phyloP scores from a whole-genome alignment of 2,329 filamentous ascomycete species.

The Ambrosiella cleistominuta region DNA sequence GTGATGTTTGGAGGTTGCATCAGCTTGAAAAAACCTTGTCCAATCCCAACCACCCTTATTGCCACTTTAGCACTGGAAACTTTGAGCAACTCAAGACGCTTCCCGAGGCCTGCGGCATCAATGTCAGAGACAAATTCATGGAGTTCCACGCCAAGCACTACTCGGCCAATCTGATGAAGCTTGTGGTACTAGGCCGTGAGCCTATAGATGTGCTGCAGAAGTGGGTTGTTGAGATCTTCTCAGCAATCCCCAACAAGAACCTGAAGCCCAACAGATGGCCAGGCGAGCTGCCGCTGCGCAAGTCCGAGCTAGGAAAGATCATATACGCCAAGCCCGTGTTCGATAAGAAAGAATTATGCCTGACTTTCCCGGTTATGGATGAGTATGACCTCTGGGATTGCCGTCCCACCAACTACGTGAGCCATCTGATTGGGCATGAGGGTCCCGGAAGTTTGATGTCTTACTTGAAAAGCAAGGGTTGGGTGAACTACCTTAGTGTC shows the following conservation, averaged over 20 bases:
- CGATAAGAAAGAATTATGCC: constrained; percentile 62
- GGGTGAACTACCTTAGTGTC: constrained; percentile 69
- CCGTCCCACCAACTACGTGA: constrained; percentile 71
- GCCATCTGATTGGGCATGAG: constrained; percentile 81
- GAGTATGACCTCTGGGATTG: constrained; percentile 64
- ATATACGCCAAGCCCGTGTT: constrained; percentile 84
- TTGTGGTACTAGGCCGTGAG: constrained; percentile 72
- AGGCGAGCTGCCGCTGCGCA: constrained; percentile 31
- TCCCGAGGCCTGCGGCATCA: constrained; percentile 61
- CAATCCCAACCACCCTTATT: constrained; percentile 73
- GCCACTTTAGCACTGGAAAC: constrained; percentile 83
- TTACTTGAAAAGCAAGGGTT: constrained; percentile 77
- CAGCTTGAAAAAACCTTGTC: constrained; percentile 80
- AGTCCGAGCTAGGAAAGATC: constrained; percentile 41
- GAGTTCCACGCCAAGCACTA: constrained; percentile 81
- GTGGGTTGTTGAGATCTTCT: constrained; percentile 75
- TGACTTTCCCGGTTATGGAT: constrained; percentile 72
- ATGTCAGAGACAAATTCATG: constrained; percentile 81
- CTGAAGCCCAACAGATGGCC: constrained; percentile 43
- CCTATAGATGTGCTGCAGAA: constrained; percentile 62
- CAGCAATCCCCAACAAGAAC: constrained; percentile 64
- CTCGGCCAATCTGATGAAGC: constrained; percentile 85
- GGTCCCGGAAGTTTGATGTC: constrained; percentile 83
- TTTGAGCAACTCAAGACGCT: constrained; percentile 69
- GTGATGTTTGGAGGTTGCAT: constrained; percentile 70